Evolutionary conservation across 257 asterid genomes (phyloP), one percentile per base, ranked within the genome.

Genomic region (Misopates orontium): DNA sequence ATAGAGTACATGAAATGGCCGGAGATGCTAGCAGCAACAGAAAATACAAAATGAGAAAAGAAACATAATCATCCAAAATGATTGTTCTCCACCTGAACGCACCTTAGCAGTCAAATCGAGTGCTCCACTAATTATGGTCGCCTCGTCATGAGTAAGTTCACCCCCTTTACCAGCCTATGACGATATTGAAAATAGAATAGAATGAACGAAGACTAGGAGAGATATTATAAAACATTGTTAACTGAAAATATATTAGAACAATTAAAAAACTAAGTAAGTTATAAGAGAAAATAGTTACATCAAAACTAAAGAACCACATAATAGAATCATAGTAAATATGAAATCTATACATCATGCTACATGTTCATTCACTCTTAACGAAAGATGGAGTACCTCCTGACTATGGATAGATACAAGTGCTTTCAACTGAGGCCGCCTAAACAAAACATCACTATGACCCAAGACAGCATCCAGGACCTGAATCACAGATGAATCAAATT

Each of bases 101-200:
- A 85, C 99, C 95, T 94, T 94, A 77, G 77, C 87, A n/a, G 97
- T 86, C 89, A 94, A 82, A 86, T 94, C 99, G 60, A 94, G 84
- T 57, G 99, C 97, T 64, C 99, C 99, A 25, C 91, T 86, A 50
- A 94, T 94, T 67, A 94, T 94, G 36, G 99, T 88, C 64, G 97
- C 80, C 79, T 94, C 99, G 67, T 83, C 92, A 54, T 88, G 97
- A 40, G 97, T 76, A 70, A 94, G 93, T 73, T 94, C 99, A 64
- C 99, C 97, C 16, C 97, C 99, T 84, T 79, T 88, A 62, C 99
- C 99, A n/a, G 91, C 99, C 97, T 94, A 67, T 21, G 47, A 83
- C 56, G 68, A 56, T 52, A 74, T 45, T 18, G 57, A 54, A 64
- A 54, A 50, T 6, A 28, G 36, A 28, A 28, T 28, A 28, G 36